phyloP scores from a whole-genome alignment of 1,284 basidiomycete genomes.

The Athelia psychrophila region DNA sequence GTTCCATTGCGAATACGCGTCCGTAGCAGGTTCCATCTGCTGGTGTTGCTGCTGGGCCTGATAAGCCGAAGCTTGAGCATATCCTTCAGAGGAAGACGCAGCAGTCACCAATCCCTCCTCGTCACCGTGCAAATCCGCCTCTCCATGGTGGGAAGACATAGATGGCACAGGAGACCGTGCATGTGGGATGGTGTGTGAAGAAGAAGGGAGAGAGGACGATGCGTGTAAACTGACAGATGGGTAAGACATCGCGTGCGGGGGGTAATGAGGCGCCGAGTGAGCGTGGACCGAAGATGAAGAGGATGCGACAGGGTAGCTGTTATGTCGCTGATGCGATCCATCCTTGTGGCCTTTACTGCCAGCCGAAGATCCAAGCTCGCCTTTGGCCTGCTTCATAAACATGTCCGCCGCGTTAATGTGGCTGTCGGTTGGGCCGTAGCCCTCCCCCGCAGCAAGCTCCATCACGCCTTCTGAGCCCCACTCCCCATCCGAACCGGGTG shows the following conservation, averaged over 20 bases:
- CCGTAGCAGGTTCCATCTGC: constrained; percentile 15
- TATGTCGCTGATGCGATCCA: constrained; percentile 4
- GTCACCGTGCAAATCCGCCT: constrained; percentile 57
- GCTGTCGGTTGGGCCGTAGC: constrained; percentile 28
- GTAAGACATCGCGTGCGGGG: constrained; percentile 11
- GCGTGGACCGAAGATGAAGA: constrained; percentile 11
- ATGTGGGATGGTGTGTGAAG: constrained; percentile 5
- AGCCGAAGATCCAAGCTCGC: constrained; percentile 39
- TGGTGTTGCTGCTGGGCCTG: neutral
- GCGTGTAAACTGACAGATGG: neutral
- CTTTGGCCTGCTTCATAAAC: constrained; percentile 59
- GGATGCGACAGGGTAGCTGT: constrained; percentile 16
- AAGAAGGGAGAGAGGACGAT: neutral
- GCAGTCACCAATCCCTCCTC: constrained; percentile 53
- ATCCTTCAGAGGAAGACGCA: constrained; percentile 13
- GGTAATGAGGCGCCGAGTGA: constrained; percentile 4
- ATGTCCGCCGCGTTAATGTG: constrained; percentile 55
- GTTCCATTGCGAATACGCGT: constrained; percentile 28
- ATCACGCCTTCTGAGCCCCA: constrained; percentile 17
- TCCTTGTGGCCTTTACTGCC: constrained; percentile 4
- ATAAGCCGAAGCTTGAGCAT: constrained; percentile 5
- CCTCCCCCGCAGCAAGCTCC: constrained; percentile 27
- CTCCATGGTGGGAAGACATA: no score
- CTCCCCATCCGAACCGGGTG: constrained; percentile 13
- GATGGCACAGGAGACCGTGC: constrained; percentile 23